Percentiles rank a stretch among this genome's conserved stretches.
These are phyloP conservation scores for Plasmodium yoelii DNA, from an alignment of 169 alveolate genomes.

Conservation along the genomic window DNA sequence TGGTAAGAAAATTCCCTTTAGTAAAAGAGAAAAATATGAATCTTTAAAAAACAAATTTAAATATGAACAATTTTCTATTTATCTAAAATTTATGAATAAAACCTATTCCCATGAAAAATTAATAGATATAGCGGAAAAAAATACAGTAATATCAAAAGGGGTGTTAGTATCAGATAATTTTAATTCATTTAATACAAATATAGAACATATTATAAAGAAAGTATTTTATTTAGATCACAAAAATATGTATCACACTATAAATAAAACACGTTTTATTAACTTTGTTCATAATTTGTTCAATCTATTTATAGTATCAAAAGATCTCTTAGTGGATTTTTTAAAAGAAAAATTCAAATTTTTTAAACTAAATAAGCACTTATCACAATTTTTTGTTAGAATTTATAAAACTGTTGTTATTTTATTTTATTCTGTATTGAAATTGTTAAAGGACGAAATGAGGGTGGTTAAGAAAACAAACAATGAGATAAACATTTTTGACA, in stretches of 20 bases:
- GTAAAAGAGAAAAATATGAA: neutral
- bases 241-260: neutral
- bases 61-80: conserved; percentile 7
- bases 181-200: conserved; percentile 6
- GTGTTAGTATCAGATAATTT: conserved; percentile 2
- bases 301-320: neutral
- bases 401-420: neutral
- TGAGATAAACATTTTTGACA: neutral
- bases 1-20: neutral
- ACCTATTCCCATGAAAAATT: conserved; percentile 15
- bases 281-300: neutral
- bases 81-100: conserved; percentile 34
- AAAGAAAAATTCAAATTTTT: neutral
- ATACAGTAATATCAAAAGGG: conserved; percentile 29
- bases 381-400: neutral
- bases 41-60: neutral
- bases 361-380: neutral
- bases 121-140: conserved; percentile 15
- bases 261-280: neutral
- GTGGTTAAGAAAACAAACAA: neutral
- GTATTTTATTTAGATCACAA: conserved; percentile 15
- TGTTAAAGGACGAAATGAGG: neutral
- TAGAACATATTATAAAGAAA: conserved; percentile 19
- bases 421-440: neutral
- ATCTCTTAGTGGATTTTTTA: neutral